Conservation (phyloP, 108 stramenopile genomes). For the Cyclotella sp. region DNA sequence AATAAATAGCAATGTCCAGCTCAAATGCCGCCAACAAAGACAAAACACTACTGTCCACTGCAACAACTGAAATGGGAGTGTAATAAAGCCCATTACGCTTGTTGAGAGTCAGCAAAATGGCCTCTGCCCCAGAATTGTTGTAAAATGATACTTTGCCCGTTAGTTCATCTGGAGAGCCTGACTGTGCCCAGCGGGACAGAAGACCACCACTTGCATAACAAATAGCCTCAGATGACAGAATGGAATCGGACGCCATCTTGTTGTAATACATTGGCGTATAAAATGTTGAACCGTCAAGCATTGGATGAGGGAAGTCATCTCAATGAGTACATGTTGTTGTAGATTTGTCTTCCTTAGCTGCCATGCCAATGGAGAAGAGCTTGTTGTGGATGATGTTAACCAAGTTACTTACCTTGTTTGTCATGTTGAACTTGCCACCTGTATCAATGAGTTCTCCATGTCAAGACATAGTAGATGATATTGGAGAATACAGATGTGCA, state of each 20-base stretch:
- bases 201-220: background rate
- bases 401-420: background rate
- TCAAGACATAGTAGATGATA: too few relatives aligned
- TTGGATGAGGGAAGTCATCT: background rate
- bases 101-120: background rate
- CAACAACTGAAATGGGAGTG: background rate
- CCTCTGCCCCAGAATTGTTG: background rate
- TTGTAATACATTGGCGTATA: background rate
- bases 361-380: background rate
- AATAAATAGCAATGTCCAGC: too few relatives aligned
- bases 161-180: background rate
- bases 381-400: background rate
- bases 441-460: too few relatives aligned
- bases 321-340: background rate
- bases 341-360: background rate
- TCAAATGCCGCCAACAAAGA: too few relatives aligned
- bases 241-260: background rate
- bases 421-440: background rate
- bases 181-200: background rate
- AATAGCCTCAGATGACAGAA: background rate
- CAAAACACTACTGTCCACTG: too few relatives aligned
- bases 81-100: background rate
- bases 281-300: too few relatives aligned
- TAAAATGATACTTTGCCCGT: background rate
- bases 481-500: too few relatives aligned